phyloP scores from a whole-genome alignment of 2,329 filamentous ascomycete genomes.

The Aspergillus fumigatus region DNA sequence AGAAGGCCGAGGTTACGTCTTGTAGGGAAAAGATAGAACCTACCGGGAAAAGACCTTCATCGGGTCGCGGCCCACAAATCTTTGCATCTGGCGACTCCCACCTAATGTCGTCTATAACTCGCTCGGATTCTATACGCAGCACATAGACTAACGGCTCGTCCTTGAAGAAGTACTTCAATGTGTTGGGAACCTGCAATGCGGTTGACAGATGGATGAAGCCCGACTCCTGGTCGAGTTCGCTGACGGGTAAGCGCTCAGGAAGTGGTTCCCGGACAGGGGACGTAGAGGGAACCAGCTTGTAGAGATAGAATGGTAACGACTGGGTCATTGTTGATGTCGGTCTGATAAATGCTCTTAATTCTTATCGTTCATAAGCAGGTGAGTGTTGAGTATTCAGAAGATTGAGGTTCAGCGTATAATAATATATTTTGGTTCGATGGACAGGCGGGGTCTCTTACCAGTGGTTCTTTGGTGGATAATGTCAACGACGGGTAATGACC shows the following conservation, averaged over 20 bases:
- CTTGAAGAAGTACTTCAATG: conserved; percentile 35
- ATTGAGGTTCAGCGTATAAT: neutral
- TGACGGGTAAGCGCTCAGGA: conserved; percentile 33
- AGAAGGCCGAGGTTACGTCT: neutral
- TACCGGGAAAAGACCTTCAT: conserved; percentile 39
- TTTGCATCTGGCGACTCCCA: conserved; percentile 38
- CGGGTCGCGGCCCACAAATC: conserved; percentile 32
- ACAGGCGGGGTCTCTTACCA: neutral
- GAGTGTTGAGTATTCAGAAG: neutral
- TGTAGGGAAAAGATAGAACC: conserved; percentile 8
- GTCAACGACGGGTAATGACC: neutral
- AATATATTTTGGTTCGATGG: neutral
- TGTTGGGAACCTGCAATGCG: conserved; percentile 35
- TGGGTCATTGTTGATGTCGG: conserved; percentile 15
- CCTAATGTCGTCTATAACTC: conserved; percentile 25
- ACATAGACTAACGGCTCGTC: conserved; percentile 36
- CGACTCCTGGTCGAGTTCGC: conserved; percentile 32
- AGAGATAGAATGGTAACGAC: conserved; percentile 30
- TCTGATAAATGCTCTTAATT: neutral
- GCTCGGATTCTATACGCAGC: conserved; percentile 31
- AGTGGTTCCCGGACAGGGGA: conserved; percentile 32
- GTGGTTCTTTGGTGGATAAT: neutral
- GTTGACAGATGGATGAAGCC: conserved; percentile 39
- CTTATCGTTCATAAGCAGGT: neutral
- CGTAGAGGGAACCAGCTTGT: conserved; percentile 37